Percentiles rank a stretch among this genome's conserved stretches.
These are phyloP conservation scores for Streptanthus diversifolius DNA, from an alignment of 345 rosid species.

Conservation along the genomic window DNA sequence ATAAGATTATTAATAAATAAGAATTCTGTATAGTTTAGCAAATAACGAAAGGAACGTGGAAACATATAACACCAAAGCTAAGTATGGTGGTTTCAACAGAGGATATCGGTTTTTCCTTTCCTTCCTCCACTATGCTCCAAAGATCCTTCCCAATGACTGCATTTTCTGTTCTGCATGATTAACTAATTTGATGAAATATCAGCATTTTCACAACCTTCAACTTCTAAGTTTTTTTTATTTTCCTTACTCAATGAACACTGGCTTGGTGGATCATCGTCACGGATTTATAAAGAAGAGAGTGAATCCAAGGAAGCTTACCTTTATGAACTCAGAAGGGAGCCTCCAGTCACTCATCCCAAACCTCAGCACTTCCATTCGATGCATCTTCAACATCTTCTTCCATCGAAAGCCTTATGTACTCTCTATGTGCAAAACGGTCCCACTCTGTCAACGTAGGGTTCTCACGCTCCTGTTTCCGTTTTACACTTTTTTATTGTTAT, in stretches of 20 bases:
- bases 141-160: neutral
- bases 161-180: neutral
- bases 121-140: neutral
- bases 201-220: neutral
- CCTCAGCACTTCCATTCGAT: conserved; percentile 97
- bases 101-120: neutral
- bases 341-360: conserved; percentile 97
- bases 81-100: neutral
- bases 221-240: neutral
- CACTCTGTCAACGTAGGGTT: conserved; percentile 94
- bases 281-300: neutral
- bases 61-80: neutral
- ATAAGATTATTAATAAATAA: neutral
- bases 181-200: neutral
- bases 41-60: neutral
- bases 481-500: neutral
- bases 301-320: conserved; percentile 30
- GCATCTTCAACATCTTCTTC: conserved; percentile 99
- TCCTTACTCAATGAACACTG: neutral
- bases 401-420: conserved; percentile 92
- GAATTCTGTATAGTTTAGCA: neutral
- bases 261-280: neutral
- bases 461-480: conserved; percentile 75
- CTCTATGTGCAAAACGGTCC: conserved; percentile 99
- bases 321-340: conserved; percentile 72